Conservation (phyloP, 2,329 filamentous ascomycete genomes). For the Ophiostoma sp. region DNA sequence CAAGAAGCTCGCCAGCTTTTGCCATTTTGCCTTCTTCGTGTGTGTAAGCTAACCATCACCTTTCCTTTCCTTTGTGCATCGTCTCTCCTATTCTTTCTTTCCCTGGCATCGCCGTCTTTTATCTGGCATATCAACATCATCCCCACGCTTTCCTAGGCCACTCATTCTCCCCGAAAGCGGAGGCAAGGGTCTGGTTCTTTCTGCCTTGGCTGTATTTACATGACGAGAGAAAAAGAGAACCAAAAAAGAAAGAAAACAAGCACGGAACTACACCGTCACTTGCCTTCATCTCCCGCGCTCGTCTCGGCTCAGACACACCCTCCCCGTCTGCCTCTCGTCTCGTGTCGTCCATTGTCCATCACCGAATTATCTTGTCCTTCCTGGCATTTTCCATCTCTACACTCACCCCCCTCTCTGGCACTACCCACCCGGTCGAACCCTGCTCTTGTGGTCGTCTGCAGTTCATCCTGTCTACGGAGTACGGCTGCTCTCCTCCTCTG, state of each 20-base stretch:
- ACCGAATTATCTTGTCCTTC: conserved; percentile 22
- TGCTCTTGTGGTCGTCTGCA: background rate
- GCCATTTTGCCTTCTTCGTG: background rate
- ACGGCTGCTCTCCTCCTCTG: background rate
- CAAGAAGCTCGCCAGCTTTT: background rate
- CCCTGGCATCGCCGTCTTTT: background rate
- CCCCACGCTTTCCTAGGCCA: background rate
- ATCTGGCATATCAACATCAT: background rate
- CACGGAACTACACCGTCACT: background rate
- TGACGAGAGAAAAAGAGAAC: background rate
- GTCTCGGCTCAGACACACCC: background rate
- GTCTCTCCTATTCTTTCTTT: background rate
- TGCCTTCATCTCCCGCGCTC: background rate
- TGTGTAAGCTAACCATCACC: conserved; percentile 12
- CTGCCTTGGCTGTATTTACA: background rate
- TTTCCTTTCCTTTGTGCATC: background rate
- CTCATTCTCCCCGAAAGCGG: conserved; percentile 8
- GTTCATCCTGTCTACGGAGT: background rate
- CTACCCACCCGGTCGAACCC: background rate
- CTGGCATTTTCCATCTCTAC: conserved; percentile 27
- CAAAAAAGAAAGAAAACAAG: background rate
- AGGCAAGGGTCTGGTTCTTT: background rate
- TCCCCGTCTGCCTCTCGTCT: background rate
- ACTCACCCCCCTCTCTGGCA: conserved; percentile 23
- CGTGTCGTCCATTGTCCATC: background rate